Base-by-base conservation (phyloP, 768 basidiomycete species). In the Mycena maculata region DNA sequence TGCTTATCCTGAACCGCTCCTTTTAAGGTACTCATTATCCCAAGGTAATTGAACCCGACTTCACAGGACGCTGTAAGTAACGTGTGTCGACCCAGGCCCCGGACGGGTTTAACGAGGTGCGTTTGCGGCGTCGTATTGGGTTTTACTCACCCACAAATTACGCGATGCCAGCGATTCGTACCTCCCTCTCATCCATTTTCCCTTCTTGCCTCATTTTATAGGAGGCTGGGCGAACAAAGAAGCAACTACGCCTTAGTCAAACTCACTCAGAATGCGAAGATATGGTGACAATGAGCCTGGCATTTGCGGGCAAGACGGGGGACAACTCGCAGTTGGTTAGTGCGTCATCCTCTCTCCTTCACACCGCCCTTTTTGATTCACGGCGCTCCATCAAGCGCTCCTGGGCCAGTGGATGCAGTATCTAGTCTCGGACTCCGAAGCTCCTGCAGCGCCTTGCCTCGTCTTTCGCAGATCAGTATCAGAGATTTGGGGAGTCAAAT, bases 201-300 rank as follows among this genome's bases (percentile, higher is more conserved):
- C 8, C 16, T 11, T 36, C 33, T n/a, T 11, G n/a, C 22, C 52
- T 22, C n/a, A 36, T 57, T 18, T 27, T 57, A 12, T 16, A 45
- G 45, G 60, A 61, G 36, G 63, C 55, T 57, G 5, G 15, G 56
- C 27, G 15, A 12, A 25, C 23, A 28, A 15, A 10, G 18, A 30
- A 13, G 31, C 22, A 3, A 11, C 22, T 3, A 11, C n/a, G 3
- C 15, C 9, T 15, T 25, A 9, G 7, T 45, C 64, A 50, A 56
- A 1, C 53, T 44, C 47, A 49, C 16, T n/a, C 16, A 89, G 91
- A 92, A 77, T 88, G 88, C 63, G 91, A 89, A 18, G 91, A 92
- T 72, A 90, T 91, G 88, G 78, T 92, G 8, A 90, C 90, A 75
- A 90, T 91, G 90, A 81, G 88, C 1, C 78, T 90, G 57, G 86